phyloP scores from a whole-genome alignment of 2,329 filamentous ascomycete genomes.

The Elsinoe fawcettii region DNA sequence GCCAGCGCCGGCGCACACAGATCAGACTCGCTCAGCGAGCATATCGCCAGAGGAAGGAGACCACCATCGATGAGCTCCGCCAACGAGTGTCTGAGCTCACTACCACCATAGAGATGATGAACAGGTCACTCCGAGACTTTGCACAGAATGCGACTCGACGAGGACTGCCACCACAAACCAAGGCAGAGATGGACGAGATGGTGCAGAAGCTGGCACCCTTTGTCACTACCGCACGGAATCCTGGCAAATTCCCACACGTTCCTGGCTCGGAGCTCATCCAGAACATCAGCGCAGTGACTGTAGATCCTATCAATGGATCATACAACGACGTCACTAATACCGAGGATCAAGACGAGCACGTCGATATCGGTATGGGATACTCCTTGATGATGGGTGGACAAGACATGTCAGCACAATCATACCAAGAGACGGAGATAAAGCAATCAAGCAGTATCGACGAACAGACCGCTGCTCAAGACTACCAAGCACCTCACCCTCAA shows the following conservation, averaged over 20 bases:
- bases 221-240: constrained; percentile 22
- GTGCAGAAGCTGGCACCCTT: constrained; percentile 14
- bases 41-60: constrained; percentile 78
- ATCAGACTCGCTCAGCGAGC: constrained; percentile 80
- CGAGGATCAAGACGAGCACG: not conserved
- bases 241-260: constrained; percentile 16
- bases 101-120: constrained; percentile 64
- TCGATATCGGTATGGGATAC: constrained; percentile 23
- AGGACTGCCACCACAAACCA: not conserved
- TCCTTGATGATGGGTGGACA: constrained; percentile 19
- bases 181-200: constrained; percentile 21
- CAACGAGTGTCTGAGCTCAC: constrained; percentile 62
- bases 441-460: not conserved
- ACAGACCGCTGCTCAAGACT: not conserved
- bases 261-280: not conserved
- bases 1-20: constrained; percentile 70
- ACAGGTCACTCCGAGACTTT: constrained; percentile 59
- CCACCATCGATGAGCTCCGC: constrained; percentile 65
- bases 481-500: not conserved
- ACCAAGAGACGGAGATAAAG: not conserved
- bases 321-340: not conserved
- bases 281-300: constrained; percentile 12
- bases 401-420: constrained; percentile 4
- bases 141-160: constrained; percentile 45
- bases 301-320: constrained; percentile 5